Evolutionary conservation across 176 grass and related monocot genomes (phyloP).

Genomic region (Areca catechu): DNA sequence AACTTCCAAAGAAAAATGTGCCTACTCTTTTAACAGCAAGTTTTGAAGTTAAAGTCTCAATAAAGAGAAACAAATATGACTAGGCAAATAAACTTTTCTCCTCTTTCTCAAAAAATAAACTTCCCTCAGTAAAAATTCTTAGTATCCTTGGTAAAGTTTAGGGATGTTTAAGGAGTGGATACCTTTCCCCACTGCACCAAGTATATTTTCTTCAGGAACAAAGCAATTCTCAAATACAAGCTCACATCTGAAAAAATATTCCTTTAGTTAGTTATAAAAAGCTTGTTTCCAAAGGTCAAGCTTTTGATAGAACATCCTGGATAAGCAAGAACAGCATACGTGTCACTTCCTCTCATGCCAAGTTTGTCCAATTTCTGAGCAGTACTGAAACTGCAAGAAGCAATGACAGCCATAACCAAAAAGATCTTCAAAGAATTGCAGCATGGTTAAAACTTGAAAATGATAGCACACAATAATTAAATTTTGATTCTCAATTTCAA

Average conservation of each 20-base stretch:
- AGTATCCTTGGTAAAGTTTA: no score
- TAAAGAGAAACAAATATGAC: no score
- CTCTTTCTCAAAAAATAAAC: no score
- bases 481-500: no score
- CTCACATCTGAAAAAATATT: slow-evolving; percentile 56
- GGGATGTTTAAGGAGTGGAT: neutral
- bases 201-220: slow-evolving; percentile 80
- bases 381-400: slow-evolving; percentile 69
- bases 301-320: neutral
- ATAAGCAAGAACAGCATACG: slow-evolving; percentile 46
- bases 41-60: no score
- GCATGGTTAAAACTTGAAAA: no score
- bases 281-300: slow-evolving; percentile 6
- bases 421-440: neutral
- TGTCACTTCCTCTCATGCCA: slow-evolving; percentile 95
- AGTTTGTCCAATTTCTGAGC: slow-evolving; percentile 98
- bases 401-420: neutral
- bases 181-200: slow-evolving; percentile 92
- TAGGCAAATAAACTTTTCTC: no score
- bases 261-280: neutral
- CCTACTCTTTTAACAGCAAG: no score
- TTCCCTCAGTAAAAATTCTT: no score
- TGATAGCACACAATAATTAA: no score
- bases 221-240: slow-evolving; percentile 99
- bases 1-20: no score